Conservation (phyloP, 495 filamentous ascomycete species). For the Penicillium pancosmium region DNA sequence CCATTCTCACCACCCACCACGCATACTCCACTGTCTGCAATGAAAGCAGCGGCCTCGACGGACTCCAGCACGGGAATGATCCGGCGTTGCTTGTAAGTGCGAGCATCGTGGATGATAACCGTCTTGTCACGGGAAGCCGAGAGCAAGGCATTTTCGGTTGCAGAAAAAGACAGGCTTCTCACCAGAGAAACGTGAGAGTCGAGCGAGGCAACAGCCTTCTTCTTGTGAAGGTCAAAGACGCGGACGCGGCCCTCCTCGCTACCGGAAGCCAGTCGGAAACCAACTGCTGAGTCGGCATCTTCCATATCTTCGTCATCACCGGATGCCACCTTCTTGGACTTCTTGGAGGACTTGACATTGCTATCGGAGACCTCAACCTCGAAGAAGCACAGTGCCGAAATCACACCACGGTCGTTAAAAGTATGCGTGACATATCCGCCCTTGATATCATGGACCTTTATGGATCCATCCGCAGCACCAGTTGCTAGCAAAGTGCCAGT, state of each 20-base stretch:
- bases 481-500: conserved; percentile 91
- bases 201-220: conserved; percentile 73
- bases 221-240: conserved; percentile 88
- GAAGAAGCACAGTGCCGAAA: conserved; percentile 92
- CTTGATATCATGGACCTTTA: conserved; percentile 96
- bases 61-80: conserved; percentile 85
- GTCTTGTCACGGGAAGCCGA: conserved; percentile 96
- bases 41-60: conserved; percentile 81
- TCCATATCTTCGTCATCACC: conserved; percentile 44
- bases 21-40: conserved; percentile 66
- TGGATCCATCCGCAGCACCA: conserved; percentile 84
- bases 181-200: conserved; percentile 95
- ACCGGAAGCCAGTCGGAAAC: conserved; percentile 85
- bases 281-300: conserved; percentile 43
- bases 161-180: conserved; percentile 77
- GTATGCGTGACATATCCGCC: conserved; percentile 94
- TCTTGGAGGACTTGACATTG: conserved; percentile 39
- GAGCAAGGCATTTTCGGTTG: conserved; percentile 70
- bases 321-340: conserved; percentile 34
- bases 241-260: conserved; percentile 89
- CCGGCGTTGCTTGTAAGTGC: conserved; percentile 78
- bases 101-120: conserved; percentile 84
- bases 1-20: conserved; percentile 89
- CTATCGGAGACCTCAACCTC: conserved; percentile 53
- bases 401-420: conserved; percentile 86